A percentile compares a stretch with the other conserved stretches of the same genome.
Evolutionary conservation across 2,329 filamentous ascomycete genomes (phyloP).

Genomic region (Verticillium tricorpus): DNA sequence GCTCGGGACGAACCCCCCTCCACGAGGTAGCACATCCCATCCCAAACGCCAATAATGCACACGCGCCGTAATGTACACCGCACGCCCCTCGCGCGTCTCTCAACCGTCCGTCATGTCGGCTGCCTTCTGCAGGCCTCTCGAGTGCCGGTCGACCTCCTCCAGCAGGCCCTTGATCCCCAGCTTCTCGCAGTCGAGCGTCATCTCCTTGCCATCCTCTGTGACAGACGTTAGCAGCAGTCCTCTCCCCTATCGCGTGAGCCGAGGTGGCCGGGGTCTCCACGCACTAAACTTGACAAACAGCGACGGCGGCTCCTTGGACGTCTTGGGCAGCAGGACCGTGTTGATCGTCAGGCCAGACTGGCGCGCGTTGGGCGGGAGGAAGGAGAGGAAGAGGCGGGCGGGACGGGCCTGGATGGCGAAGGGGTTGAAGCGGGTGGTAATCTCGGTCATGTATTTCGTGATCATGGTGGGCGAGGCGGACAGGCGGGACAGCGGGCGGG

Average conservation of each 20-base stretch:
- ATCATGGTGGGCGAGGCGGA: conserved; percentile 56
- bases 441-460: conserved; percentile 79
- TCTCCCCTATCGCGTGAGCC: too few species aligned
- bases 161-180: conserved; percentile 81
- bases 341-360: conserved; percentile 69
- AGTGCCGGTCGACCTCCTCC: conserved; percentile 88
- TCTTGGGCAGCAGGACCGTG: conserved; percentile 68
- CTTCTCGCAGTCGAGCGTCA: conserved; percentile 75
- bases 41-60: conserved; percentile 1
- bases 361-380: conserved; percentile 76
- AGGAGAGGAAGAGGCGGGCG: conserved; percentile 81
- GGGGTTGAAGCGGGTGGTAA: conserved; percentile 86
- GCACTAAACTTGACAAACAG: conserved; percentile 83
- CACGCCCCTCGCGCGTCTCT: neutral
- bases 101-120: conserved; percentile 63
- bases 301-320: conserved; percentile 62
- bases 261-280: conserved; percentile 20
- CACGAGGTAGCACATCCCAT: neutral
- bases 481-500: conserved; percentile 2
- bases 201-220: conserved; percentile 86
- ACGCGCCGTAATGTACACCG: conserved; percentile 3
- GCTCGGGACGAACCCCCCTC: neutral
- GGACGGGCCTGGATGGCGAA: conserved; percentile 77
- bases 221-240: conserved; percentile 14
- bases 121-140: conserved; percentile 73